Base-by-base conservation (phyloP, 352 stramenopile species). In the Phytophthora litchii region DNA sequence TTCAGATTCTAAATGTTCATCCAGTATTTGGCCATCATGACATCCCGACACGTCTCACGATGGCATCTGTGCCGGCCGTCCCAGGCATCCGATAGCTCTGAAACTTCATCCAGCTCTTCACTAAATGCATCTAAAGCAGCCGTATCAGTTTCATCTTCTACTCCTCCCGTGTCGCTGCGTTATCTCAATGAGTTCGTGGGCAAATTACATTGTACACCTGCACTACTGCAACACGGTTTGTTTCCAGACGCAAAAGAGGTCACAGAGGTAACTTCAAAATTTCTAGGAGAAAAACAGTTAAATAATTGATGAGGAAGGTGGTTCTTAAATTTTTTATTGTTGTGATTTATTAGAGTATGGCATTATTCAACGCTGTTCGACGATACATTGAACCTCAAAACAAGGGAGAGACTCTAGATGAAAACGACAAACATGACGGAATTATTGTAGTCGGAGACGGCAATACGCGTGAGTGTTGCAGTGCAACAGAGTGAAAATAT, bases 171-270 rank as follows among this genome's bases (percentile, higher is more conserved):
- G 10, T 92, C 85, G 42, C 51, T 94, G 58, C 83, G 85, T 10
- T 94, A 94, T 54, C 67, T 94, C 57, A 86, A 94, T 55, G 85
- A 94, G 57, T 94, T 94, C 44, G 81, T 94, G 29, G 81, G 79
- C 54, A 86, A 89, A 51, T 45, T 94, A 49, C 80, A 90, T 51
- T 94, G 85, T 62, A 74, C 80, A 8, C 66, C 85, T 25, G 66
- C 73, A 8, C 56, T 94, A 37, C 76, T 94, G 20, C 75, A 88
- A 46, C 78, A 89, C 47, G 72, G 78, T 14, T 67, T 94, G 20
- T 94, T 89, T 48, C 85, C 85, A 9, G 83, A 94, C 48, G 81
- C 83, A 10, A 94, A 94, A 53, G 85, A 94, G 64, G 74, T 94
- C 55, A 91, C 85, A 10, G 85, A 94, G 72, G 83, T 91, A 59